These are phyloP conservation scores for Codiaeum variegatum DNA, from an alignment of 441 rosid species.

Conservation along the genomic window DNA sequence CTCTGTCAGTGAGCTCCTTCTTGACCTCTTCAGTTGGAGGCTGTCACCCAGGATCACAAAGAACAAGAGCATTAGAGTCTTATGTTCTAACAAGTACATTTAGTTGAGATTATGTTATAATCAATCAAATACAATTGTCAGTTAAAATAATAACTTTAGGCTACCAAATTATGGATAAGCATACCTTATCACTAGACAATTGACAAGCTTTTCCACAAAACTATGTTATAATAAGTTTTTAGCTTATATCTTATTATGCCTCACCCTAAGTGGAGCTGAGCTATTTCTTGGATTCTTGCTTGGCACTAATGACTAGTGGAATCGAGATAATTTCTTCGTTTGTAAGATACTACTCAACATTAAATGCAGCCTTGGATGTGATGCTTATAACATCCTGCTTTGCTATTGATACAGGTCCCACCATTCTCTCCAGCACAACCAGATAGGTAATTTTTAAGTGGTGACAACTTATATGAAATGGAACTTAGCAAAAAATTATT, in stretches of 20 bases:
- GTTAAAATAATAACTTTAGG: not conserved
- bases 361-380: not conserved
- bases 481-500: not conserved
- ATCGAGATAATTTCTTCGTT: not conserved
- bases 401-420: not conserved
- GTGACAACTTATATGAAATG: not conserved
- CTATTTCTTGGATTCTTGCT: not conserved
- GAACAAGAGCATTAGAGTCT: constrained; percentile 21
- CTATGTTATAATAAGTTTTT: too few species aligned
- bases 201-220: not conserved
- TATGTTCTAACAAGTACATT: too few species aligned
- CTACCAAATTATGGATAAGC: not conserved
- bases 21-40: constrained; percentile 79
- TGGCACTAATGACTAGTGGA: not conserved
- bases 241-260: not conserved
- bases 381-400: not conserved
- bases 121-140: not conserved
- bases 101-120: not conserved
- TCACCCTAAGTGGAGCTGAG: not conserved
- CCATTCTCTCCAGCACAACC: not conserved
- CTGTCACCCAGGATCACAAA: constrained; percentile 38
- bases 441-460: not conserved
- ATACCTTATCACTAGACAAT: not conserved
- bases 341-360: not conserved
- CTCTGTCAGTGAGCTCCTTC: constrained; percentile 80